These are phyloP conservation scores for Cinchona pubescens DNA, from an alignment of 257 asterid genomes.

Conservation along the genomic window DNA sequence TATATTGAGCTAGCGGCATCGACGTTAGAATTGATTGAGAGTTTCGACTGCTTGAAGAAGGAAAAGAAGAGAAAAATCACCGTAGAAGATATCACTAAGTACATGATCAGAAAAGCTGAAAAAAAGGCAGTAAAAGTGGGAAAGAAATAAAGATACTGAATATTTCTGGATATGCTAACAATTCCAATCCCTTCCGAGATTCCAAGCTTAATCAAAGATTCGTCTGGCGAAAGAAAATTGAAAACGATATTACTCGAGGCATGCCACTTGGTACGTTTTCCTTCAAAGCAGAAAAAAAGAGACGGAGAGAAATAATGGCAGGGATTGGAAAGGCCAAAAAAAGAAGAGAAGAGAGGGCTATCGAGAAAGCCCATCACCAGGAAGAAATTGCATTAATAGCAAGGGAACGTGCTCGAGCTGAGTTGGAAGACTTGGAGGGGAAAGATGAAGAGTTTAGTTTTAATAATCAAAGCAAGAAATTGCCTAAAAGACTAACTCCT, in stretches of 20 bases:
- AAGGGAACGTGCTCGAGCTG: constrained; percentile 96
- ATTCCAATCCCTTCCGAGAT: constrained; percentile 93
- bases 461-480: no score
- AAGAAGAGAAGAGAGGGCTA: constrained; percentile 93
- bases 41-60: no score
- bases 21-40: no score
- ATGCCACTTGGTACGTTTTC: constrained; percentile 69
- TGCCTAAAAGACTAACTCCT: constrained; percentile 54
- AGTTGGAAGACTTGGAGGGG: constrained; percentile 98
- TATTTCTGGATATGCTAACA: constrained; percentile 79
- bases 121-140: constrained; percentile 73
- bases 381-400: constrained; percentile 95
- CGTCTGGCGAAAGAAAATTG: constrained; percentile 92
- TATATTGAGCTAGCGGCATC: no score
- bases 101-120: constrained; percentile 67
- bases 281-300: constrained; percentile 68
- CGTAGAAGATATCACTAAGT: constrained; percentile 60
- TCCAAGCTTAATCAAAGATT: constrained; percentile 83
- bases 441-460: constrained; percentile 99
- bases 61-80: constrained; percentile 48
- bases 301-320: constrained; percentile 82
- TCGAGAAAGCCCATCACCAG: constrained; percentile 94
- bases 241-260: constrained; percentile 66
- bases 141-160: constrained; percentile 61
- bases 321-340: constrained; percentile 92